These are phyloP conservation scores for Candida pini DNA, from an alignment of 805 yeast genomes.

Conservation along the genomic window DNA sequence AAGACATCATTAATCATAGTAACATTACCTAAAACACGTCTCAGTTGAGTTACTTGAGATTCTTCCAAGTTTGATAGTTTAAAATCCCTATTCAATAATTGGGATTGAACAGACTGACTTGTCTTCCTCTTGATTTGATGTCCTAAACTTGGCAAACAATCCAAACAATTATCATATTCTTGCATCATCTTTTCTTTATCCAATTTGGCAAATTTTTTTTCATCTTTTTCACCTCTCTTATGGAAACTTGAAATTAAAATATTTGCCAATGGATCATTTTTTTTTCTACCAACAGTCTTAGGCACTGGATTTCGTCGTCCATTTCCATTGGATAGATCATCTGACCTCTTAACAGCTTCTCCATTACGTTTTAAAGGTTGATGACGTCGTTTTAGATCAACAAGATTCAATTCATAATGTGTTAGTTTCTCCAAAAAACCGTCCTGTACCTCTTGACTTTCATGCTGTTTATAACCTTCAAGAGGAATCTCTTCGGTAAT, in stretches of 20 bases:
- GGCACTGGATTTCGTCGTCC: neutral
- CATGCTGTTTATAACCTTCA: conserved; percentile 7
- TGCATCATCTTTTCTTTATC: conserved; percentile 48
- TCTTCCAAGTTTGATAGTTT: conserved; percentile 16
- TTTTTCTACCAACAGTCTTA: neutral
- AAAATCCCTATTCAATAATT: neutral
- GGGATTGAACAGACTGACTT: conserved; percentile 2
- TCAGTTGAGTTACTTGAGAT: conserved; percentile 40
- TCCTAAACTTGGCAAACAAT: conserved; percentile 36
- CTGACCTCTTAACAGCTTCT: neutral
- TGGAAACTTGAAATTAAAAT: conserved; percentile 41
- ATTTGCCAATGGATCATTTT: conserved; percentile 44
- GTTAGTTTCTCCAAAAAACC: conserved; percentile 7
- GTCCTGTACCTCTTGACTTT: conserved; percentile 13
- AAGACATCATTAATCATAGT: conserved; percentile 41
- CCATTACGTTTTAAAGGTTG: conserved; percentile 4
- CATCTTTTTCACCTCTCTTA: conserved; percentile 57
- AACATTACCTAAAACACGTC: conserved; percentile 9
- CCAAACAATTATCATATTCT: conserved; percentile 53
- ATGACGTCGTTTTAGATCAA: conserved; percentile 16
- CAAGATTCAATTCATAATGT: conserved; percentile 12
- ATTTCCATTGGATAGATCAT: too few relatives aligned
- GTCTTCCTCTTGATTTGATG: conserved; percentile 11
- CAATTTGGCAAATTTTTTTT: conserved; percentile 48
- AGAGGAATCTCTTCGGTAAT: conserved; percentile 7